phyloP scores from a whole-genome alignment of 2,329 filamentous ascomycete genomes.

The Calonectria honghensis region DNA sequence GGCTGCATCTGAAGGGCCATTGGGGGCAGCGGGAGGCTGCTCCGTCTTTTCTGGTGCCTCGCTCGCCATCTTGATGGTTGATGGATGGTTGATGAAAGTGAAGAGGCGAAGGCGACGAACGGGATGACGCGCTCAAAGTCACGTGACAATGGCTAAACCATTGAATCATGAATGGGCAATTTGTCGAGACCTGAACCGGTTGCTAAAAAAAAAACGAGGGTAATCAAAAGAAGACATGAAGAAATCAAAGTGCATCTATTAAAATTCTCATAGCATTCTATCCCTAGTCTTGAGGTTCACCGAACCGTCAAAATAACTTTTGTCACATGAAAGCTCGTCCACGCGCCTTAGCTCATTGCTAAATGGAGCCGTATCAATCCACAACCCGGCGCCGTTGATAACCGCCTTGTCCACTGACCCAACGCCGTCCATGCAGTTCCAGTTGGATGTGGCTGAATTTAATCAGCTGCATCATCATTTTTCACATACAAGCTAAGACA shows the following conservation, averaged over 20 bases:
- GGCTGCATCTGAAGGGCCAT: conserved; percentile 53
- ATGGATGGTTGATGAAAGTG: conserved; percentile 40
- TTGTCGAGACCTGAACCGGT: background rate
- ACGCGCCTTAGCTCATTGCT: conserved; percentile 29
- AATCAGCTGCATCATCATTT: conserved; percentile 20
- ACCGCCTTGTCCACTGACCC: conserved; percentile 53
- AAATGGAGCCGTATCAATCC: conserved; percentile 47
- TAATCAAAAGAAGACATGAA: background rate
- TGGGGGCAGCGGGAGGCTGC: conserved; percentile 55
- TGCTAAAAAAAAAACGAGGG: background rate
- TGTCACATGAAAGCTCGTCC: conserved; percentile 25
- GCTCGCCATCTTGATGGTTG: conserved; percentile 58
- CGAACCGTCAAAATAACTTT: conserved; percentile 27
- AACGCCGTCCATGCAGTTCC: conserved; percentile 59
- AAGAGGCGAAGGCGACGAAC: conserved; percentile 38
- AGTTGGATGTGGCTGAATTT: conserved; percentile 34
- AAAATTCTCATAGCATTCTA: conserved; percentile 35
- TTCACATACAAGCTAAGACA: background rate
- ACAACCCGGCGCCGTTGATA: conserved; percentile 54
- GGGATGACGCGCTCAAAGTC: conserved; percentile 42
- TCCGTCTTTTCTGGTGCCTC: conserved; percentile 60
- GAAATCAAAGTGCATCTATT: conserved; percentile 22
- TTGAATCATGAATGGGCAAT: background rate
- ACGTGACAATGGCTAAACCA: conserved; percentile 46
- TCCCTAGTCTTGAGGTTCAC: conserved; percentile 20